Evolutionary conservation across 805 yeast genomes (phyloP), one percentile per base, ranked within the genome.

Genomic region (Huiozyma naganishii): DNA sequence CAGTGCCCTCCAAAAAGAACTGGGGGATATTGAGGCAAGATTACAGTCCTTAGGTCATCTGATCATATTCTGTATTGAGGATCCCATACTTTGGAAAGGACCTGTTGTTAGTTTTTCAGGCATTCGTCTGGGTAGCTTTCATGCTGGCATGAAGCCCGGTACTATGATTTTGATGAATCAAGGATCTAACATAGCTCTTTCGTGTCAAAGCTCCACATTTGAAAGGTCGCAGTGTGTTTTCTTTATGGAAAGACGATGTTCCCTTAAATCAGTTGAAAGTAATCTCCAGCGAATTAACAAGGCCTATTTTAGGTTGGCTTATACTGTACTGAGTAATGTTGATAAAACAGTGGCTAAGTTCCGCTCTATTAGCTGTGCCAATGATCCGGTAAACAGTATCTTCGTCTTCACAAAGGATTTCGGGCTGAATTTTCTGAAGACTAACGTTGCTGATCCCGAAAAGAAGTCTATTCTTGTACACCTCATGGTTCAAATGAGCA

Each of bases 11-110:
- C 52, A 55, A 38, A 39, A 44, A 10, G 64, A 60, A 32, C 37
- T 60, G 33, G 17, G 46, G 10, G 51, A 52, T 17, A 44, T 61
- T n/a, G 64, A 61, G 39, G 33, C 41, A 23, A 58, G 54, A 44
- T 42, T 61, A 32, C 58, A 57, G 37, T 52, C 59, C 27, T 59
- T 68, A 28, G 84, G 87, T 0, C 86, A 84, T 50, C 73, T 86
- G 10, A 53, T 88, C 28, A 81, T 86, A 0, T 62, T 89, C 5
- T 79, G 85, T 53, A 88, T 95, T 0, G 72, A 80, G 2, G 85
- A 85, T 53, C 94, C 96, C 0, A 73, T 89, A 62, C 77, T 84
- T 40, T 90, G 97, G 97, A 88, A 83, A 48, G 97, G 97, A 5
- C 72, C 76, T 12, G 79, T 83, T 49, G 71, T 80, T 34, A 73